Evolutionary conservation across 768 basidiomycete genomes (phyloP).

Genomic region (Boletus sp.): DNA sequence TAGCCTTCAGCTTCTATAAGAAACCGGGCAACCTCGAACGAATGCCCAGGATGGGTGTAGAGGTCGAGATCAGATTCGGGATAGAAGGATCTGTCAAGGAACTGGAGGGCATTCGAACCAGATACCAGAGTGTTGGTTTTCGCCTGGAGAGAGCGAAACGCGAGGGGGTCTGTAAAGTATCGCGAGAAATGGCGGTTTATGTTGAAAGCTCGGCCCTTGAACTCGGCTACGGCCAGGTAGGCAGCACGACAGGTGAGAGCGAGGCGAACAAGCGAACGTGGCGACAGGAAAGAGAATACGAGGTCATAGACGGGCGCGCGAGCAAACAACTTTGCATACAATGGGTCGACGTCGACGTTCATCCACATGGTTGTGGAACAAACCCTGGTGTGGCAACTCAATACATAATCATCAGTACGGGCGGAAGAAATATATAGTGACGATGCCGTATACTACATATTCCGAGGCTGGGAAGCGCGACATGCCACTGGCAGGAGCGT

Average conservation of each 20-base stretch:
- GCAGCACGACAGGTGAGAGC: constrained; percentile 22
- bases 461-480: too few relatives aligned
- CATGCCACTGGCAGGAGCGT: too few relatives aligned
- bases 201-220: constrained; percentile 32
- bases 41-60: constrained; percentile 38
- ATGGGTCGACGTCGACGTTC: neutral
- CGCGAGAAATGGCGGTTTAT: constrained; percentile 36
- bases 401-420: too few relatives aligned
- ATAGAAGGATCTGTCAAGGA: constrained; percentile 45
- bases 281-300: constrained; percentile 21
- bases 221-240: constrained; percentile 17
- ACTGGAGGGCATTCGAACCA: constrained; percentile 53
- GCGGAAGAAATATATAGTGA: too few relatives aligned
- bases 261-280: constrained; percentile 24
- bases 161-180: constrained; percentile 36
- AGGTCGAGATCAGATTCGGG: constrained; percentile 51
- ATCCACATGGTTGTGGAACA: neutral
- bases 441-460: too few relatives aligned
- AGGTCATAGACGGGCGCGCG: constrained; percentile 23
- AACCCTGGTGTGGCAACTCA: too few relatives aligned
- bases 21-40: constrained; percentile 36
- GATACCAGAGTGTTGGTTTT: constrained; percentile 48
- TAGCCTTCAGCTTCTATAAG: constrained; percentile 34
- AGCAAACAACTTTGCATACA: constrained; percentile 4
- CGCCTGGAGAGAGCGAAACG: constrained; percentile 45